Conservation (phyloP, 208 protist species). For the Trypanosoma congolense region DNA sequence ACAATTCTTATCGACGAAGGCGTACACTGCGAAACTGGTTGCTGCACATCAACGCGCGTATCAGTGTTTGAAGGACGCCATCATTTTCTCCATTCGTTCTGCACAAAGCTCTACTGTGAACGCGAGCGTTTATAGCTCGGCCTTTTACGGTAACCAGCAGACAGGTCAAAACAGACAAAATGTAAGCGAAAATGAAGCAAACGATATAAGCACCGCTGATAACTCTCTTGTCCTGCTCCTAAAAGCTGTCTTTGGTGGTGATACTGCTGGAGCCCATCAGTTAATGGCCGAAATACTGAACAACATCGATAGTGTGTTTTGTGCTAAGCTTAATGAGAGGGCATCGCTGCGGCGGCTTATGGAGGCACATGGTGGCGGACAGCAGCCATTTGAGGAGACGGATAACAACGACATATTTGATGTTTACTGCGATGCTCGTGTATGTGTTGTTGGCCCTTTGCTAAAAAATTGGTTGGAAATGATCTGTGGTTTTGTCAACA, state of each 20-base stretch:
- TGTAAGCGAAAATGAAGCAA: slow-evolving; percentile 17
- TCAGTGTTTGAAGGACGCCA: slow-evolving; percentile 41
- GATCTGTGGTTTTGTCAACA: slow-evolving; percentile 6
- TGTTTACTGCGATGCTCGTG: slow-evolving; percentile 58
- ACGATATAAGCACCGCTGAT: neutral
- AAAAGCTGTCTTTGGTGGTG: slow-evolving; percentile 4
- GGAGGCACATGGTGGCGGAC: slow-evolving; percentile 36
- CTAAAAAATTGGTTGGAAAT: slow-evolving; percentile 52
- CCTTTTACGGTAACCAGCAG: slow-evolving; percentile 12
- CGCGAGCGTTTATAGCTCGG: slow-evolving; percentile 8
- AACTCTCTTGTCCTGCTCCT: neutral
- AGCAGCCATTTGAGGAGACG: slow-evolving; percentile 35
- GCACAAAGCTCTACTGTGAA: slow-evolving; percentile 20
- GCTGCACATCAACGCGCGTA: slow-evolving; percentile 51
- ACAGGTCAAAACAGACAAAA: neutral
- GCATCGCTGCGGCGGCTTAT: slow-evolving; percentile 65
- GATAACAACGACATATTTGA: slow-evolving; percentile 44
- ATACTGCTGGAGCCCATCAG: slow-evolving; percentile 11
- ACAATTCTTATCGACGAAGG: slow-evolving; percentile 71
- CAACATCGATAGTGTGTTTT: slow-evolving; percentile 55
- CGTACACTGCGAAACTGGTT: slow-evolving; percentile 62
- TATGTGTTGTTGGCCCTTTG: slow-evolving; percentile 59
- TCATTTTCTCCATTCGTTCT: slow-evolving; percentile 38
- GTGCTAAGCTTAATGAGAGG: slow-evolving; percentile 30
- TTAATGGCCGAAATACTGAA: slow-evolving; percentile 27